Conservation (phyloP, 2,329 filamentous ascomycete genomes). For the Penicillium sp. region DNA sequence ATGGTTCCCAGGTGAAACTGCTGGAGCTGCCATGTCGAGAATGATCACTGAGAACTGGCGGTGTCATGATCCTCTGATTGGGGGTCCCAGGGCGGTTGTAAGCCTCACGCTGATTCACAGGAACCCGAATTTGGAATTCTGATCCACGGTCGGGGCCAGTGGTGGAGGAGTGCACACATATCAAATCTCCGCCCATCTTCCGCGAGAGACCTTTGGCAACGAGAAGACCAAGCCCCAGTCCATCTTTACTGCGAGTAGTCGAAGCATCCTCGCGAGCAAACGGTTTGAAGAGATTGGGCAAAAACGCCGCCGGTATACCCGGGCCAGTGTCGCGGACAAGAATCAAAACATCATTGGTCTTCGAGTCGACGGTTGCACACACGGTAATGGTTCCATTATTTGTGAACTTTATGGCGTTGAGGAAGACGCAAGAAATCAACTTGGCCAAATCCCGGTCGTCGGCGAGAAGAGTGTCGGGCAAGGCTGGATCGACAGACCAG, state of each 20-base stretch:
- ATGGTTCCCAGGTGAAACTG: constrained; percentile 21
- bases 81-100: constrained; percentile 51
- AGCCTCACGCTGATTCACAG: constrained; percentile 51
- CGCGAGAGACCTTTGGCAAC: constrained; percentile 70
- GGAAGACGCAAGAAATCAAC: constrained; percentile 60
- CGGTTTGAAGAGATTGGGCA: constrained; percentile 65
- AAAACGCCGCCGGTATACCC: constrained; percentile 65
- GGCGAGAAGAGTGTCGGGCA: constrained; percentile 50
- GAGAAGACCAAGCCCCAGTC: constrained; percentile 65
- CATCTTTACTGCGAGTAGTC: constrained; percentile 64
- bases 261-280: constrained; percentile 68
- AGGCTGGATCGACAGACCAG: constrained; percentile 47
- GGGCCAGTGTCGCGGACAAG: constrained; percentile 64
- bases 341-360: constrained; percentile 57
- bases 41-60: constrained; percentile 23
- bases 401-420: constrained; percentile 71
- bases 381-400: constrained; percentile 61
- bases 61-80: constrained; percentile 40
- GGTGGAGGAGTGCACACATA: constrained; percentile 62
- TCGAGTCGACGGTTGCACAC: constrained; percentile 52
- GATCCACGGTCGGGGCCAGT: constrained; percentile 60
- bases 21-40: constrained; percentile 24
- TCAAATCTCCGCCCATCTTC: constrained; percentile 66
- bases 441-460: constrained; percentile 64
- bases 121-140: constrained; percentile 67